Evolutionary conservation across 768 basidiomycete species (phyloP), one percentile per base, ranked within the genome.

Genomic region (Lyophyllum decastes): DNA sequence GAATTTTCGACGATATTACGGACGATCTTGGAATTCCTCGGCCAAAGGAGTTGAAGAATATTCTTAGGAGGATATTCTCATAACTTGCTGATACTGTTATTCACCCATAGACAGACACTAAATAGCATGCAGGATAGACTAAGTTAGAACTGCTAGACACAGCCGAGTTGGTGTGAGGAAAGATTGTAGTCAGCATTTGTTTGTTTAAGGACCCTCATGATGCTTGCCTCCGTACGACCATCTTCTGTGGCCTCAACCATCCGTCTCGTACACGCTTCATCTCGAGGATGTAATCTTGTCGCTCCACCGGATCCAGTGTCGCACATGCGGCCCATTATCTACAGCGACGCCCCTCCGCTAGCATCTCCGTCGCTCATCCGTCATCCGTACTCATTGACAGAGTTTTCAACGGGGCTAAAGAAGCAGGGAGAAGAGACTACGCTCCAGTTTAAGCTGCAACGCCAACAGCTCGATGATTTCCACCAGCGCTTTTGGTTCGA

Each of bases 401-500:
- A 94, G 69, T 94, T 94, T 71, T 72, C 73, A 26, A 67, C 71
- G 35, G 68, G 64, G 38, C 66, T 68, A 41, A 63, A 62, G 59
- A 68, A 49, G 50, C 64, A 71, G 45, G 68, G 68, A 38, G 76
- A 76, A 46, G 74, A 81, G 30, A 69, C 81, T 8, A 86, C 89
- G 54, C 78, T 92, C 48, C 90, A 88, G 64, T 88, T 82, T 77
- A 86, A 83, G 58, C 72, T 92, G 46, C 82, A 86, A 58, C 78
- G 87, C 52, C 86, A 91, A 70, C 84, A 86, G 55, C 71, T 92
- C 21, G 90, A 93, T 65, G 77, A 83, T 22, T 86, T 89, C 65
- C 87, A 92, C 59, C 88, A 94, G 54, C 73, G 78, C 17, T 94
- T 92, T 69, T 94, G 92, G 92, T 71, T 83, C 52, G 87, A 93